These are phyloP conservation scores for Nemania sp. DNA, from an alignment of 2,329 filamentous ascomycete genomes.

Conservation along the genomic window DNA sequence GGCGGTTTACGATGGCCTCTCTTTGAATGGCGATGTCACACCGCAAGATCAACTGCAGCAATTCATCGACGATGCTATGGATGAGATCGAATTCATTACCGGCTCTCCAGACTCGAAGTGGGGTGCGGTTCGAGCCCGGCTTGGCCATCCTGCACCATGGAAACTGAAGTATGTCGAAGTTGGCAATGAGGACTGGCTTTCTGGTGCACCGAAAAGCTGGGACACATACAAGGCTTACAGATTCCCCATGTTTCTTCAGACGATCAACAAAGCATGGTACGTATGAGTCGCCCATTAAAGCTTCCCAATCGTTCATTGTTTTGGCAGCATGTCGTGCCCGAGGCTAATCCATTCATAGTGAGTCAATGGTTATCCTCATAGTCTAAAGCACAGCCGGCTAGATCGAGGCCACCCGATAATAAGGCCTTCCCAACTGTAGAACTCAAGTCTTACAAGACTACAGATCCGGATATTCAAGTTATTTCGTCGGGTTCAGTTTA, in stretches of 20 bases:
- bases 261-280: conserved; percentile 53
- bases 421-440: background rate
- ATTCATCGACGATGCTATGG: conserved; percentile 62
- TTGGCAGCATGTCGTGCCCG: background rate
- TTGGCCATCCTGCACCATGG: conserved; percentile 66
- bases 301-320: background rate
- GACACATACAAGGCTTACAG: conserved; percentile 57
- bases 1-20: conserved; percentile 60
- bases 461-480: conserved; percentile 58
- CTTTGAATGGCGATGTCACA: conserved; percentile 56
- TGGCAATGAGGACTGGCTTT: conserved; percentile 69
- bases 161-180: conserved; percentile 64
- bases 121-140: conserved; percentile 59
- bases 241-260: conserved; percentile 62
- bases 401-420: background rate
- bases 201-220: conserved; percentile 50
- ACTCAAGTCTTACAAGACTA: background rate
- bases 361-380: background rate
- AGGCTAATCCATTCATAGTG: conserved; percentile 9
- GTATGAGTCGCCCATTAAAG: background rate
- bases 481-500: conserved; percentile 53
- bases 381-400: background rate
- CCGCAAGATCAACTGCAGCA: conserved; percentile 55
- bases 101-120: conserved; percentile 57
- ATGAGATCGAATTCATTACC: conserved; percentile 66